Conservation (phyloP, 2,329 filamentous ascomycete genomes). For the Ceratocystis albifundus region DNA sequence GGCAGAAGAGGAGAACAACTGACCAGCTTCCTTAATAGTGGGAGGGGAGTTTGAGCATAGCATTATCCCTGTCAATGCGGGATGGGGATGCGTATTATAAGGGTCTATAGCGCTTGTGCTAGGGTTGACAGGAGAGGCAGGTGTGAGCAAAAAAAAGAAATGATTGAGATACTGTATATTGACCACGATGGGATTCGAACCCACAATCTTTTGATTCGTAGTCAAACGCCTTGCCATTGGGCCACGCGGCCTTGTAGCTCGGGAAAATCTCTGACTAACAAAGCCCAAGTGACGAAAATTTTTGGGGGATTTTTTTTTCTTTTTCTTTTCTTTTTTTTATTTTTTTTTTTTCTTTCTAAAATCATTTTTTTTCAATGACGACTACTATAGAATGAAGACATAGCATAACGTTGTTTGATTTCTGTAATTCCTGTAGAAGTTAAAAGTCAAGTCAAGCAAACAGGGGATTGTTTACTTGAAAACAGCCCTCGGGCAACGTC, state of each 20-base stretch:
- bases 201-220: conserved; percentile 23
- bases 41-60: not conserved
- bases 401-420: not conserved
- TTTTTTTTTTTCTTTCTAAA: not conserved
- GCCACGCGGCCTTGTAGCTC: conserved; percentile 19
- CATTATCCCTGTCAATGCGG: not conserved
- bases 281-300: not conserved
- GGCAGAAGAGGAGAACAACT: not conserved
- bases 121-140: not conserved
- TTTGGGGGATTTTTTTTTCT: not conserved
- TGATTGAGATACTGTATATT: not conserved
- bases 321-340: not conserved
- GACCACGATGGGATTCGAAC: conserved; percentile 14
- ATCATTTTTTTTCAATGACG: not conserved
- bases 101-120: not conserved
- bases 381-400: no score
- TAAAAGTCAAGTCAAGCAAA: no score
- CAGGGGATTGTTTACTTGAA: no score
- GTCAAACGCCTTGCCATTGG: conserved; percentile 22
- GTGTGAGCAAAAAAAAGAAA: not conserved
- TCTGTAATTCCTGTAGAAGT: not conserved
- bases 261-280: not conserved
- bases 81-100: not conserved
- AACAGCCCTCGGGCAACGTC: no score
- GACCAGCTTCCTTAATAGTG: not conserved